Evolutionary conservation across 2,329 filamentous ascomycete species (phyloP).

Genomic region (Cercospora sp.): DNA sequence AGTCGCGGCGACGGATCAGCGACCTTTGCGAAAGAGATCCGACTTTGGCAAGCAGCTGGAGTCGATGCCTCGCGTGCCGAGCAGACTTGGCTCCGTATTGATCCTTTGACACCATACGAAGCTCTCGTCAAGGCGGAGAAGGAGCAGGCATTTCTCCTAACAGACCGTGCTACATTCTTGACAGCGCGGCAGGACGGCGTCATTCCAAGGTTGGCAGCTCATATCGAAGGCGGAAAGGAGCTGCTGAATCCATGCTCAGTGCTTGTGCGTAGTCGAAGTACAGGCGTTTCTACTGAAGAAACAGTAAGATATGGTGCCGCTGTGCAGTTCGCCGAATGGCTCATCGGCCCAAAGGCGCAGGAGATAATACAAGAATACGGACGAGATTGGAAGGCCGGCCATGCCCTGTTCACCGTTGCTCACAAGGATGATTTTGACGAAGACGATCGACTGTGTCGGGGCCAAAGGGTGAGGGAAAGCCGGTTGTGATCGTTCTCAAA

Average conservation of each 20-base stretch:
- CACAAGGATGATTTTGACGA: constrained; percentile 22
- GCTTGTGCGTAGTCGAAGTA: constrained; percentile 13
- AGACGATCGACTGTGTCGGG: constrained; percentile 11
- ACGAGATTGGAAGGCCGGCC: constrained; percentile 20
- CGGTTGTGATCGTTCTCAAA: background rate
- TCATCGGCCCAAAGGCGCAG: constrained; percentile 18
- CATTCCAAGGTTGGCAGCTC: constrained; percentile 14
- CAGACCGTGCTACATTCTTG: constrained; percentile 30
- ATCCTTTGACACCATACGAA: constrained; percentile 26
- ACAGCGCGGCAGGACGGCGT: constrained; percentile 26
- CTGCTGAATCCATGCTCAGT: constrained; percentile 31
- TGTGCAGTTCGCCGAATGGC: constrained; percentile 26
- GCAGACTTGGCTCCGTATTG: constrained; percentile 20
- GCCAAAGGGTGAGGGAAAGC: background rate
- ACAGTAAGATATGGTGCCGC: constrained; percentile 5
- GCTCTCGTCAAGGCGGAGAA: constrained; percentile 26
- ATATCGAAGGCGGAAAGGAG: constrained; percentile 25
- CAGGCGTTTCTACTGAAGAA: background rate
- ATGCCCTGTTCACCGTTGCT: constrained; percentile 25
- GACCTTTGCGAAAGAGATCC: constrained; percentile 27
- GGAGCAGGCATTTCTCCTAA: constrained; percentile 27
- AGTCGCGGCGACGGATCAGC: constrained; percentile 30
- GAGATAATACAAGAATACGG: constrained; percentile 23
- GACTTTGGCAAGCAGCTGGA: constrained; percentile 22
- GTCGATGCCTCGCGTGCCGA: background rate